Evolutionary conservation across 495 filamentous ascomycete species (phyloP), one percentile per base, ranked within the genome.

Genomic region (Lichenothelia convexa): DNA sequence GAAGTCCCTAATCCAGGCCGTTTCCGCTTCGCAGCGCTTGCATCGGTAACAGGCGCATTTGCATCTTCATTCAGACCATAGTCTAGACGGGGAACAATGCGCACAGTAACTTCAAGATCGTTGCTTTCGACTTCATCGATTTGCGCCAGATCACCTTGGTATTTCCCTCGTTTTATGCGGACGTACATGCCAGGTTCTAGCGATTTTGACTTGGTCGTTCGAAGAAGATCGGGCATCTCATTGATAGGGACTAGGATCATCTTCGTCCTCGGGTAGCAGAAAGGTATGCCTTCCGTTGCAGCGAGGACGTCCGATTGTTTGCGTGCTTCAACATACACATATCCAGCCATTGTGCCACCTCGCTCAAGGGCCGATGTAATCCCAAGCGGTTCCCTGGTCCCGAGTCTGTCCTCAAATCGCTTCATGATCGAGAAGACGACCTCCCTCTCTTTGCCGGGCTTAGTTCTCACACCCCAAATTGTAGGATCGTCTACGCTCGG

Each of bases 181-280:
- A 95, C 87, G 71, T 87, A 99, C 22, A 76, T 77, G 41, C 86
- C 87, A 21, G 80, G 80, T 38, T 82, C 67, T 20, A 99, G 63
- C n/a, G 76, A 75, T 34, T 84, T 78, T 0, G 73, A 83, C 60
- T 92, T 93, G 20, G 69, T 71, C 20, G 86, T 82, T 18, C 82
- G 71, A n/a, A 99, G 59, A 6, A 99, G 72, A 56, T 94, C 89
- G 0, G 91, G 86, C 77, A 93, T 91, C 56, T 99, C 91, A 54
- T 86, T 86, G 46, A 95, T 82, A n/a, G 86, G 82, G 30, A 95
- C 80, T 22, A 93, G 57, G 23, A 82, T 67, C 55, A 83, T 70
- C 55, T 85, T 89, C 18, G 71, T 74, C 32, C 80, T 65, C 13
- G 82, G 78, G 50, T 93, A 97, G 19, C 82, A 75, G 51, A 86